phyloP scores from a whole-genome alignment of 257 asterid species.

The Oldenlandia corymbosa region DNA sequence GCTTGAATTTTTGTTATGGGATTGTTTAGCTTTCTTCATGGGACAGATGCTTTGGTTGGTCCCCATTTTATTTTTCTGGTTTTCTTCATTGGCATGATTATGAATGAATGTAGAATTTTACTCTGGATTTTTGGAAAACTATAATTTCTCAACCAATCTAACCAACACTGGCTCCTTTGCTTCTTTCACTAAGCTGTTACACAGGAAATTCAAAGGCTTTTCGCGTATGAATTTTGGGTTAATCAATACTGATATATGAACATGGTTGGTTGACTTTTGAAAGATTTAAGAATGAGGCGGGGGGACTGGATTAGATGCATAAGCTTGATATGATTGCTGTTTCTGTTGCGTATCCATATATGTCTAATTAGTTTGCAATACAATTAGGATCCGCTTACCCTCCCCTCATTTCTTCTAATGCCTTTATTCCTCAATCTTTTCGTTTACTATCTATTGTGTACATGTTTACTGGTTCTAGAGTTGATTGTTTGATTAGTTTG shows the following conservation, averaged over 20 bases:
- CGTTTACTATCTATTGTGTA: not conserved
- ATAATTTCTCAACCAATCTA: not conserved
- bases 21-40: constrained; percentile 4
- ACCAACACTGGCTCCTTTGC: not conserved
- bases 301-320: not conserved
- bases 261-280: not conserved
- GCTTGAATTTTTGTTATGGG: not conserved
- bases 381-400: not conserved
- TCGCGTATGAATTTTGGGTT: not conserved
- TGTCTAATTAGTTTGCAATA: not conserved
- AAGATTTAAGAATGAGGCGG: not conserved
- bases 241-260: not conserved
- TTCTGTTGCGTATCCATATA: not conserved
- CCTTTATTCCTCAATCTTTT: too few relatives aligned
- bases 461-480: not conserved
- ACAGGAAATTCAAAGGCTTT: not conserved
- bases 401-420: too few relatives aligned
- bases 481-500: not conserved
- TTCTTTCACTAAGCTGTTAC: not conserved
- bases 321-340: not conserved
- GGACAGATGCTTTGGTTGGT: not conserved
- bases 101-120: not conserved
- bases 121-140: not conserved
- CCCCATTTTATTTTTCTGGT: not conserved
- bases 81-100: not conserved